Percentiles rank a stretch among this genome's conserved stretches.
These are phyloP conservation scores for Artemisia argyi DNA, from an alignment of 129 eudicot species.

Conservation along the genomic window DNA sequence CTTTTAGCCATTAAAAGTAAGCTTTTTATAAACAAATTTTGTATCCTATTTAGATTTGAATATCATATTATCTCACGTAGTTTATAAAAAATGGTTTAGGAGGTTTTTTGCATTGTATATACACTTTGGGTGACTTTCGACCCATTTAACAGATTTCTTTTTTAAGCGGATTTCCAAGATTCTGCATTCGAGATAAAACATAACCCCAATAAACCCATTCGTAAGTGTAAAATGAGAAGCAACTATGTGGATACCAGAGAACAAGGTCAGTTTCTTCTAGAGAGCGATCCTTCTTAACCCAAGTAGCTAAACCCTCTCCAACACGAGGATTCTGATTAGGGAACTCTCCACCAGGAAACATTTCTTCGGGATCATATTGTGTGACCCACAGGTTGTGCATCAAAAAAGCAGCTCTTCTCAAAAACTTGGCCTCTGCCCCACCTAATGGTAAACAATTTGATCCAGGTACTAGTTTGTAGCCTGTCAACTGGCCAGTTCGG, in stretches of 20 bases:
- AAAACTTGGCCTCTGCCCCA: slow-evolving; percentile 67
- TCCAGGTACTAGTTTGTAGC: slow-evolving; percentile 77
- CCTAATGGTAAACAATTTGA: slow-evolving; percentile 76
- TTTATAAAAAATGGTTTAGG: too few species aligned
- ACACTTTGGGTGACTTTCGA: too few species aligned
- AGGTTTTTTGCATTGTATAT: too few species aligned
- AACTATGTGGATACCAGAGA: slow-evolving; percentile 45
- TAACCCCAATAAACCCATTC: neutral
- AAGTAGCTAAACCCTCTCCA: slow-evolving; percentile 77
- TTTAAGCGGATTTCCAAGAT: too few species aligned
- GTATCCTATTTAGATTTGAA: too few species aligned
- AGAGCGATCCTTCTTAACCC: slow-evolving; percentile 72
- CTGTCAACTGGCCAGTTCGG: slow-evolving; percentile 75
- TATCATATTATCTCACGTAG: too few species aligned
- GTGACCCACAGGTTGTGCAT: slow-evolving; percentile 86
- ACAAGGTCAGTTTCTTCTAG: slow-evolving; percentile 73
- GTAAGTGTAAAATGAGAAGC: neutral
- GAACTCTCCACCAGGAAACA: slow-evolving; percentile 83
- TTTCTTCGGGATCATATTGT: slow-evolving; percentile 58
- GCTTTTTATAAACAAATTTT: too few species aligned
- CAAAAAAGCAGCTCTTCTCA: slow-evolving; percentile 79
- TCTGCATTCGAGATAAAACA: neutral
- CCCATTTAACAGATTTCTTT: too few species aligned
- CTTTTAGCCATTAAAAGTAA: too few species aligned
- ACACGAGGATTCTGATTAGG: slow-evolving; percentile 86